These are phyloP conservation scores for Triticum dicoccoides DNA, from an alignment of 176 grass and related monocot genomes.

Conservation along the genomic window DNA sequence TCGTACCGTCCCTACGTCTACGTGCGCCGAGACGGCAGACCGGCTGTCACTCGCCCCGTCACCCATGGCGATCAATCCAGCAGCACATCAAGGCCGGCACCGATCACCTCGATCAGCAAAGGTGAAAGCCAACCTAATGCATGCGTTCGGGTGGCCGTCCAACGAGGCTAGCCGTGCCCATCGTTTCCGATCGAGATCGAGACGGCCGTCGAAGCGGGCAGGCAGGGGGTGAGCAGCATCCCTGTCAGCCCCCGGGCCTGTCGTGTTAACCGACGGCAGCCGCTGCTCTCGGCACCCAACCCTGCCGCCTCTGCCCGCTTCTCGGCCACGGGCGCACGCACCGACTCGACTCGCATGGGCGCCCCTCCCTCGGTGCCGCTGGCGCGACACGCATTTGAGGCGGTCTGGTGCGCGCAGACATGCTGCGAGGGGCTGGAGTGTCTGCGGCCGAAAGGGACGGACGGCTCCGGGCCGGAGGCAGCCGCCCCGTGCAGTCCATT, in stretches of 20 bases:
- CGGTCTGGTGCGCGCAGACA: too few species aligned
- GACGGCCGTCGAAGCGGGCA: background rate
- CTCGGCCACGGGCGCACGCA: background rate
- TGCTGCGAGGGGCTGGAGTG: too few species aligned
- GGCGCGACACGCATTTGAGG: background rate
- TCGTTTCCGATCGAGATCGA: background rate
- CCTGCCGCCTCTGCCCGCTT: background rate
- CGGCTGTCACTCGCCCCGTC: background rate
- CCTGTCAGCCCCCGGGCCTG: constrained; percentile 1
- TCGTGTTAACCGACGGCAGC: constrained; percentile 35
- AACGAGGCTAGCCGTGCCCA: background rate
- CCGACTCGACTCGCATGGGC: background rate
- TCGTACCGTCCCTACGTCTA: background rate
- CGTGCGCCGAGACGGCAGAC: background rate
- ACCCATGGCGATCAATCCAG: background rate
- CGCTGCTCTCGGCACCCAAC: background rate
- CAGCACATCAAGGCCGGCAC: background rate
- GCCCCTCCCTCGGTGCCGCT: background rate
- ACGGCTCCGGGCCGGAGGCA: constrained; percentile 10
- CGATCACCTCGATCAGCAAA: background rate
- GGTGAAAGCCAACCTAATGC: constrained; percentile 28
- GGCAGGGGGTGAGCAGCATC: constrained; percentile 21
- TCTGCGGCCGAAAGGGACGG: background rate
- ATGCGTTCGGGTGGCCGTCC: background rate
- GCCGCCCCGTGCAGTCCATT: constrained; percentile 24